phyloP scores from a whole-genome alignment of 139 green algal species.

The Coelastrella sp. region DNA sequence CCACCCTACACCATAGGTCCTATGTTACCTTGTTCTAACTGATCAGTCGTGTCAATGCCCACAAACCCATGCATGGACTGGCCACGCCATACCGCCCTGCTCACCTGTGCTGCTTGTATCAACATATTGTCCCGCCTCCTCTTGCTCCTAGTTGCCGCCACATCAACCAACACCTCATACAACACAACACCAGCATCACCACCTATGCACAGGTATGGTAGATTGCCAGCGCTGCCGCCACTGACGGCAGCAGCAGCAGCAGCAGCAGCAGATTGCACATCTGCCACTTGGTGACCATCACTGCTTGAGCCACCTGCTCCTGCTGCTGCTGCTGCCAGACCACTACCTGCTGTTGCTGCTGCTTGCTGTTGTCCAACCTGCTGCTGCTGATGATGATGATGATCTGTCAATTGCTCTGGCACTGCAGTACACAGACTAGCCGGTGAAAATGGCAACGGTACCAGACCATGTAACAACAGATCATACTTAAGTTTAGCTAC shows the following conservation, averaged over 20 bases:
- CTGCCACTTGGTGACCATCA: no score
- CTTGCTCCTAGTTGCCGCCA: background rate
- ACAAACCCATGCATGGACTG: no score
- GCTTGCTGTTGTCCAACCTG: background rate
- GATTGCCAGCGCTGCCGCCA: background rate
- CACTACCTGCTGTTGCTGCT: background rate
- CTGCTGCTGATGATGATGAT: background rate
- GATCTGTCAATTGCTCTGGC: background rate
- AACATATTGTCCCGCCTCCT: background rate
- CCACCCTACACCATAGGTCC: no score
- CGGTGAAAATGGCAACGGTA: background rate
- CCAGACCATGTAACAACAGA: conserved; percentile 20
- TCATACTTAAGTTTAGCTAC: background rate
- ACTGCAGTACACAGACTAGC: background rate
- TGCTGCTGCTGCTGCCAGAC: background rate
- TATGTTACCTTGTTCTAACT: no score
- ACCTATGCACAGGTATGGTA: background rate
- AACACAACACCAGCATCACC: background rate
- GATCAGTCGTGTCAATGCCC: no score
- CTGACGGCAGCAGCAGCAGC: background rate
- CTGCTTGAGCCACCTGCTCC: no score
- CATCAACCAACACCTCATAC: conserved; percentile 17
- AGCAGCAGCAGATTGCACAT: no score
- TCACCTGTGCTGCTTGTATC: conserved; percentile 11
- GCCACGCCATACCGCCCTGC: no score